phyloP scores from a whole-genome alignment of 352 stramenopile genomes.

The Globisporangium iwayamae region DNA sequence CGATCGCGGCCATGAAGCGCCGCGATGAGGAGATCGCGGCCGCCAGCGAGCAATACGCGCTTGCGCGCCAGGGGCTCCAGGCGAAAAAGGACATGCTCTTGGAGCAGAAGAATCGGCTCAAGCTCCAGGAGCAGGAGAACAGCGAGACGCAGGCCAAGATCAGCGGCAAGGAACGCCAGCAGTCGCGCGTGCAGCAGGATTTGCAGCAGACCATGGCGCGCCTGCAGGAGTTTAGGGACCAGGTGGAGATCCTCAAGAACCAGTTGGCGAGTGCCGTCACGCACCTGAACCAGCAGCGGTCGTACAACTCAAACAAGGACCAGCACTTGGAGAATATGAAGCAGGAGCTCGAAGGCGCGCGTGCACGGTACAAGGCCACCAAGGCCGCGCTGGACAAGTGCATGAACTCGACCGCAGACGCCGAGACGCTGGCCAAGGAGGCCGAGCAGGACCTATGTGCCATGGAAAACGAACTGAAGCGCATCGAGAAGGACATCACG shows the following conservation, averaged over 20 bases:
- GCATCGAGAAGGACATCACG: constrained; percentile 74
- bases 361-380: constrained; percentile 74
- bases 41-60: constrained; percentile 87
- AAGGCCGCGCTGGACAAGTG: constrained; percentile 77
- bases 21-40: constrained; percentile 92
- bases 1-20: constrained; percentile 91
- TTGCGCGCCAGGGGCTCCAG: constrained; percentile 44
- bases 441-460: constrained; percentile 72
- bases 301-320: constrained; percentile 70
- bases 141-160: constrained; percentile 72
- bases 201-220: constrained; percentile 48
- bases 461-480: constrained; percentile 61
- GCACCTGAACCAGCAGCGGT: constrained; percentile 76
- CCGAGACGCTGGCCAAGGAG: constrained; percentile 80
- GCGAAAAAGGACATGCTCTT: constrained; percentile 68
- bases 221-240: constrained; percentile 84
- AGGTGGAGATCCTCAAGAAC: constrained; percentile 92
- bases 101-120: constrained; percentile 77
- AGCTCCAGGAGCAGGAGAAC: constrained; percentile 86
- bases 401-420: constrained; percentile 69
- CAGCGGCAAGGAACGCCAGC: constrained; percentile 60
- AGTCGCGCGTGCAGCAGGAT: constrained; percentile 71
- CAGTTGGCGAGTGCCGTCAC: constrained; percentile 86
- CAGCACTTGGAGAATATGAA: constrained; percentile 79
- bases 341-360: constrained; percentile 60